These are phyloP conservation scores for Schizonepeta tenuifolia DNA, from an alignment of 257 asterid species.

Conservation along the genomic window DNA sequence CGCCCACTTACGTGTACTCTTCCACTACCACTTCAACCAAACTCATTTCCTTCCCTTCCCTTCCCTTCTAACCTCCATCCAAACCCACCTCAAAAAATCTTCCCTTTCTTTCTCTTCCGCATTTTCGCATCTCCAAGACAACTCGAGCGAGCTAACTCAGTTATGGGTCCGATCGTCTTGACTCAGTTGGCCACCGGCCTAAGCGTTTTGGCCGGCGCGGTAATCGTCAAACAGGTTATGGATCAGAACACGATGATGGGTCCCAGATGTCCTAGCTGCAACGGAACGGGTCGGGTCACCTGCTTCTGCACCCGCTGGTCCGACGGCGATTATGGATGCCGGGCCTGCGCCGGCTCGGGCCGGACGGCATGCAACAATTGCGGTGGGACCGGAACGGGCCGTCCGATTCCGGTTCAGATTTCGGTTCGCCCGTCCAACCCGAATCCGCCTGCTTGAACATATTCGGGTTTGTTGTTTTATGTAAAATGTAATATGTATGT, in stretches of 20 bases:
- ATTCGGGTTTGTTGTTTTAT: slow-evolving; percentile 39
- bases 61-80: background rate
- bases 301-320: slow-evolving; percentile 95
- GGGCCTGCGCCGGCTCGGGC: slow-evolving; percentile 93
- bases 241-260: slow-evolving; percentile 74
- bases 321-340: slow-evolving; percentile 88
- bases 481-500: slow-evolving; percentile 26
- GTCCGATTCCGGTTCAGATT: slow-evolving; percentile 84
- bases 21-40: slow-evolving; percentile 52
- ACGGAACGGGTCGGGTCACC: slow-evolving; percentile 85
- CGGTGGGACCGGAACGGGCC: slow-evolving; percentile 93
- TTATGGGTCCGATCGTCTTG: slow-evolving; percentile 74
- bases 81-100: slow-evolving; percentile 17
- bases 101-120: slow-evolving; percentile 7
- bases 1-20: slow-evolving; percentile 58
- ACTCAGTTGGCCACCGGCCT: slow-evolving; percentile 64
- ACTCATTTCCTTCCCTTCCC: slow-evolving; percentile 7
- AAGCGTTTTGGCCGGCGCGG: slow-evolving; percentile 64
- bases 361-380: slow-evolving; percentile 87
- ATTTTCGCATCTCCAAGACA: background rate
- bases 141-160: background rate
- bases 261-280: slow-evolving; percentile 75
- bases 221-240: slow-evolving; percentile 63
- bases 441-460: slow-evolving; percentile 49
- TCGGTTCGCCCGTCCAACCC: slow-evolving; percentile 62